A percentile compares a stretch with the other conserved stretches of the same genome.
Evolutionary conservation across 331 rosid genomes (phyloP).

Genomic region (Malus hybrid): DNA sequence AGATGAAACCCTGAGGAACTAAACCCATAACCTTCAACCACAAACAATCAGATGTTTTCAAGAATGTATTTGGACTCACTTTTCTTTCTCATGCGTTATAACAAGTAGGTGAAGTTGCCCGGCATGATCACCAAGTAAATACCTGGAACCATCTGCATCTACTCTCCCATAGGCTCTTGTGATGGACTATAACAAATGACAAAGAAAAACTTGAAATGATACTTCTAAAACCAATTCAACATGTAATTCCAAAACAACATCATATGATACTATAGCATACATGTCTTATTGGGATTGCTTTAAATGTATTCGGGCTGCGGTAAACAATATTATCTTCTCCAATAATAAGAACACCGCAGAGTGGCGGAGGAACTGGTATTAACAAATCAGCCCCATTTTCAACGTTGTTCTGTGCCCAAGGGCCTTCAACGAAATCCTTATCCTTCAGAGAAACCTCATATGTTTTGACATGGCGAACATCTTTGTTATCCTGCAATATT

Average conservation of each 20-base stretch:
- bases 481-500: conserved; percentile 83
- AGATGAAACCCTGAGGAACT: conserved; percentile 2
- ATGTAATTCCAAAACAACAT: neutral
- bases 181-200: conserved; percentile 44
- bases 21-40: neutral
- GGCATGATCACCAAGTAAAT: conserved; percentile 90
- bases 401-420: conserved; percentile 92
- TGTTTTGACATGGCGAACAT: conserved; percentile 94
- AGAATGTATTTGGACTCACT: conserved; percentile 31
- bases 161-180: conserved; percentile 94
- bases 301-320: conserved; percentile 90
- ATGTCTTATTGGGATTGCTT: conserved; percentile 86
- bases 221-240: neutral
- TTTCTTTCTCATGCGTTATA: conserved; percentile 89
- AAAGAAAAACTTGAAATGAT: neutral
- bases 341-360: conserved; percentile 90
- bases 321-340: conserved; percentile 98
- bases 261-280: conserved; percentile 39
- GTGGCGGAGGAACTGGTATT: conserved; percentile 96
- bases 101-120: conserved; percentile 94
- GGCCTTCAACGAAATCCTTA: conserved; percentile 95
- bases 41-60: neutral
- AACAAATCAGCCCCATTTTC: conserved; percentile 94
- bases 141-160: conserved; percentile 95
- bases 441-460: conserved; percentile 96